These are phyloP conservation scores for Aspergillus quadrilineatus DNA, from an alignment of 2,329 filamentous ascomycete genomes.

Conservation along the genomic window DNA sequence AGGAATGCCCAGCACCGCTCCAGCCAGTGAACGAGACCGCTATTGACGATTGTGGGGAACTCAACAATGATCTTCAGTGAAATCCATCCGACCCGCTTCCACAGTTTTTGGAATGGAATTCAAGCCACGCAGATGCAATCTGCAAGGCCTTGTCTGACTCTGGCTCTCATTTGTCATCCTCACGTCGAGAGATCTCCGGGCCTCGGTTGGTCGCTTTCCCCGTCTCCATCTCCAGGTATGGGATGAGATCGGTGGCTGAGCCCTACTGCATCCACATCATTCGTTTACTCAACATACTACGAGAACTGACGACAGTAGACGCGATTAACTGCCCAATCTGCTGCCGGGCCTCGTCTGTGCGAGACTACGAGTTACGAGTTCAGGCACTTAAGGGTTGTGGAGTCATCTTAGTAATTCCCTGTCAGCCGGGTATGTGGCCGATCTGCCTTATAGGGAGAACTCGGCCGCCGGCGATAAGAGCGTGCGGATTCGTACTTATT, in stretches of 20 bases:
- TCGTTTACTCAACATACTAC: neutral
- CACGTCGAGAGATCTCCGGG: neutral
- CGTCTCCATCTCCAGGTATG: neutral
- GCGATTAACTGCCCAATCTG: slow-evolving; percentile 3
- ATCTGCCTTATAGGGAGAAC: neutral
- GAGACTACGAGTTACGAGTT: neutral
- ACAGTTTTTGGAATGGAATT: neutral
- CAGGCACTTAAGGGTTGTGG: neutral
- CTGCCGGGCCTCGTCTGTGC: neutral
- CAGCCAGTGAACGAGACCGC: neutral
- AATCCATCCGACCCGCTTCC: neutral
- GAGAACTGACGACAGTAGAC: neutral
- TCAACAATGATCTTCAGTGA: slow-evolving; percentile 6
- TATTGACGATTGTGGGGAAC: neutral
- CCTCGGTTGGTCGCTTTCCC: neutral
- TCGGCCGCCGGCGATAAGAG: neutral
- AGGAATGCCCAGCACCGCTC: neutral
- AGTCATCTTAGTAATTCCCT: neutral
- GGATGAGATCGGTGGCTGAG: slow-evolving; percentile 8
- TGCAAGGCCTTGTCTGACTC: slow-evolving; percentile 1
- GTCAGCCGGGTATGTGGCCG: neutral
- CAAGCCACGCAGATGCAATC: neutral
- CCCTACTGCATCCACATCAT: neutral
- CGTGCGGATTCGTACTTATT: neutral
- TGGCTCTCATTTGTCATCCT: slow-evolving; percentile 2